Conservation (phyloP, 257 asterid species). For the Rehmannia glutinosa region DNA sequence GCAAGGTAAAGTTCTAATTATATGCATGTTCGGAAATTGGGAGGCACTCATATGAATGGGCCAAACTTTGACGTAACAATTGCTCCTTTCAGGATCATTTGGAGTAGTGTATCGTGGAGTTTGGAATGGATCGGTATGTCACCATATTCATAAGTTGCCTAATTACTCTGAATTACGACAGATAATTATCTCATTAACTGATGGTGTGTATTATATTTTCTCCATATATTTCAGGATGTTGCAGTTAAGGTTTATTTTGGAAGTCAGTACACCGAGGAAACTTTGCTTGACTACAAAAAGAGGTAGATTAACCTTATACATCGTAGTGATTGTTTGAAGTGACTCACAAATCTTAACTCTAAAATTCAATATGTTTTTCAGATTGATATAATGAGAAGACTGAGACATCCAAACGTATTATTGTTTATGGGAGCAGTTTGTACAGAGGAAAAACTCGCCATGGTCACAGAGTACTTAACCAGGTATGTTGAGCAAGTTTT, state of each 20-base stretch:
- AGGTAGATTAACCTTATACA: constrained; percentile 33
- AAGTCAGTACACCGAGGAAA: constrained; percentile 39
- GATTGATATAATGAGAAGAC: constrained; percentile 68
- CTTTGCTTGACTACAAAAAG: constrained; percentile 53
- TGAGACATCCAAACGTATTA: constrained; percentile 76
- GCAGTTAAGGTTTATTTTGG: constrained; percentile 72
- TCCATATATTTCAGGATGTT: constrained; percentile 48
- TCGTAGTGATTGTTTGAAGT: not conserved
- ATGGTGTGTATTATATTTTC: constrained; percentile 2
- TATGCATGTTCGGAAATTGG: too few species aligned
- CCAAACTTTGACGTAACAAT: constrained; percentile 1
- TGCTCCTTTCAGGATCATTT: constrained; percentile 48
- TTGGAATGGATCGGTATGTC: constrained; percentile 72
- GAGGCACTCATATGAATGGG: too few species aligned
- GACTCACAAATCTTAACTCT: not conserved
- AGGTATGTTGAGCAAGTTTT: constrained; percentile 33
- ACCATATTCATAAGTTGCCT: constrained; percentile 2
- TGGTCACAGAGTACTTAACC: constrained; percentile 61
- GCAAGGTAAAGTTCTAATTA: constrained; percentile 42
- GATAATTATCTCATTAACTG: constrained; percentile 1
- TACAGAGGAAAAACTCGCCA: constrained; percentile 60
- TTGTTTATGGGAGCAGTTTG: constrained; percentile 75
- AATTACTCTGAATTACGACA: not conserved
- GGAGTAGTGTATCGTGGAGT: constrained; percentile 66
- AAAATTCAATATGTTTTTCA: constrained; percentile 19